Percentiles rank a stretch among this genome's conserved stretches.
Conservation (phyloP, 805 yeast species). For the Metschnikowia kunwiensis region DNA sequence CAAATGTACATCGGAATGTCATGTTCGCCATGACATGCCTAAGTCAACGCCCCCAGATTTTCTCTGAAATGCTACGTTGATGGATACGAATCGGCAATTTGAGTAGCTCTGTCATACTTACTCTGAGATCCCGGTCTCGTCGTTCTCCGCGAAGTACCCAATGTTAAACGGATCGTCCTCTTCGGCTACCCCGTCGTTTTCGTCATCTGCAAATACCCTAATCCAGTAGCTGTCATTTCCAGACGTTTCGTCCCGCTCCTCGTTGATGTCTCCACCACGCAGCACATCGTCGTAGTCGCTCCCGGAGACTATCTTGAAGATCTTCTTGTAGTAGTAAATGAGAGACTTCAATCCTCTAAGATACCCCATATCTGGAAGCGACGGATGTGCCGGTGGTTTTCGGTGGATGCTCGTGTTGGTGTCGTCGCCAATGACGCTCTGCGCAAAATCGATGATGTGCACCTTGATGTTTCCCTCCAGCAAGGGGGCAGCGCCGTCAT, state of each 20-base stretch:
- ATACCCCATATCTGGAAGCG: constrained; percentile 75
- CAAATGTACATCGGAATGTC: too few species aligned
- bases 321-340: constrained; percentile 57
- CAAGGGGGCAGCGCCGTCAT: constrained; percentile 56
- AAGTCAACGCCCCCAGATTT: too few species aligned
- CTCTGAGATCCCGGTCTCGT: constrained; percentile 18
- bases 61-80: too few species aligned
- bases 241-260: constrained; percentile 5
- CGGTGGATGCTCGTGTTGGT: constrained; percentile 30
- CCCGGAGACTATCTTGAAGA: constrained; percentile 55
- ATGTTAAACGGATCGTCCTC: constrained; percentile 15
- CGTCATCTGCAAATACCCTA: constrained; percentile 13
- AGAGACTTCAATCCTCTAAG: constrained; percentile 77
- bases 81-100: background rate
- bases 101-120: background rate
- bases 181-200: constrained; percentile 1
- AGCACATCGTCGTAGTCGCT: constrained; percentile 17
- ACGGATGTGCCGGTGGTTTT: constrained; percentile 70
- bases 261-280: constrained; percentile 10
- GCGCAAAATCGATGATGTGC: constrained; percentile 94
- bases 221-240: constrained; percentile 11
- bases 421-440: constrained; percentile 65
- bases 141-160: constrained; percentile 9
- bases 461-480: constrained; percentile 34
- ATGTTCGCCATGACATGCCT: too few species aligned